Base-by-base conservation (phyloP, 768 basidiomycete species). In the Mycena epipterygia region DNA sequence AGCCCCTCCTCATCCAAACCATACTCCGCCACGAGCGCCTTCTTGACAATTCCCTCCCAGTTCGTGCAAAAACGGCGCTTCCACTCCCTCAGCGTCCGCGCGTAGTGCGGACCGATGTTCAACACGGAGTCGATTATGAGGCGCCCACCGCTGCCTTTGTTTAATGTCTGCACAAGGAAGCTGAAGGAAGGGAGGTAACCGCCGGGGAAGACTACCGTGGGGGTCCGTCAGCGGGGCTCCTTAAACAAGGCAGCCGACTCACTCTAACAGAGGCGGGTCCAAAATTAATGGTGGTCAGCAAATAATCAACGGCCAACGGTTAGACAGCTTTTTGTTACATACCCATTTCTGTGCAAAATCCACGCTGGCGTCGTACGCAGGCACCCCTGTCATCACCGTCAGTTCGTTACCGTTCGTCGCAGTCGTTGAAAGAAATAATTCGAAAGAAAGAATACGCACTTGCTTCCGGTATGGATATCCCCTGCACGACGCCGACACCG, bases 51-150 rank as follows among this genome's bases (percentile, higher is more conserved):
- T 21, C 74, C 70, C 8, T 84, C 82, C 78, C 88, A 90, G 41
- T 80, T 81, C 5, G 76, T 77, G 46, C 84, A 71, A 78, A 89
- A 90, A 14, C 84, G 77, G 21, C 76, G 73, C 42, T 84, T 79
- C 89, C 89, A 90, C 78, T 89, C 88, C 29, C 89, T 83, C 87
- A 73, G 51, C n/a, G 72, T 90, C 23, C 89, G 85, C 14, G 90
- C 86, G 77, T 90, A 91, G 76, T 90, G 86, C 29, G 87, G 87
- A 11, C 88, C 89, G 74, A 90, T 89, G 80, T 90, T 90, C 7
- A 79, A 79, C 11, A 89, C 81, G 19, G 84, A 84, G 71, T 89
- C 89, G 29, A 89, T 79, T n/a, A 87, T 77, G 48, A 89, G 84
- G 23, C 80, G 79, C 33, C 84, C 83, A 6, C 78, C 69, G 12